Evolutionary conservation across 306 rosid species (phyloP), one percentile per base, ranked within the genome.

Genomic region (Quercus variabilis): DNA sequence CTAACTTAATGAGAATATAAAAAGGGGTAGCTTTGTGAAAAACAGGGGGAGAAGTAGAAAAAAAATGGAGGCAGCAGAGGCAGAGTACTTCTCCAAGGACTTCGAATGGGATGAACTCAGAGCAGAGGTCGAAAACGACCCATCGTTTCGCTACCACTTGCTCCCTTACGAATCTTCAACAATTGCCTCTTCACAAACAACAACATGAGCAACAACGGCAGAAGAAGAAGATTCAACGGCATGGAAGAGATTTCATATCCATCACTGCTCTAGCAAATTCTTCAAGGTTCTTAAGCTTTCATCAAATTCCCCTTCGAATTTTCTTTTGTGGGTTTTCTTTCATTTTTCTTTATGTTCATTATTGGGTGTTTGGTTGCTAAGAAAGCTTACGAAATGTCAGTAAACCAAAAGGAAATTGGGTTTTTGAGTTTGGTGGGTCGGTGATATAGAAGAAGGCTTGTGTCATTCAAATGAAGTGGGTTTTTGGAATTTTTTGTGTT

Each of bases 261-360:
- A 97, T 26, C 99, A 95, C 72, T 82, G 92, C 75, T 82, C 99
- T 19, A 98, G 97, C 0, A 95, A 84, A 88, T 95, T 95, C 91
- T 95, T 95, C 87, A 95, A 92, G 97, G 96, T 92, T 43, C 54
- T 49, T 17, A 10, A 49, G 13, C 54, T 49, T 12, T 49, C 54
- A 12, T 49, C 17, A 49, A 49, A 49, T 49, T 3, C 17, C 17
- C 54, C 13, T 49, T 12, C 46, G 46, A 38, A 38, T 38, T 38
- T 38, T 0, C 46, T 38, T 38, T 38, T 38, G 11, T 38, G 46
- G 11, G 46, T 38, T 38, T 38, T 38, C 11, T 38, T 38, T 38
- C 46, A 38, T 38, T 38, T 38, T 38, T 7, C 46, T 21, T 58
- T n/a, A 20, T 58, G 64, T 4, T 19, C 5, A 20, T 58, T 21